Evolutionary conservation across 495 filamentous ascomycete species (phyloP).

Genomic region (Daldinia grandis): DNA sequence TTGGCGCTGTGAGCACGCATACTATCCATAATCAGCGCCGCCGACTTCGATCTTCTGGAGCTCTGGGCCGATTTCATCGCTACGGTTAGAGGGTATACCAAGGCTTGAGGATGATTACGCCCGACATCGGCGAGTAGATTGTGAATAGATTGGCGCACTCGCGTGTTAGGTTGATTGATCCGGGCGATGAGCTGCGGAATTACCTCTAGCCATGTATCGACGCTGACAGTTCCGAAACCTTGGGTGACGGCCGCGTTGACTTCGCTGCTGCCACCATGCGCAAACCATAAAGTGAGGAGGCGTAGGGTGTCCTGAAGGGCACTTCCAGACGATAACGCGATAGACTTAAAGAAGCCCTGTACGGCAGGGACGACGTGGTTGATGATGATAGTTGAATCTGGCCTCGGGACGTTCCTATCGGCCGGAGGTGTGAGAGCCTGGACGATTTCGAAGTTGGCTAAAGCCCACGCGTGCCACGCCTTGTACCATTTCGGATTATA

Average conservation of each 20-base stretch:
- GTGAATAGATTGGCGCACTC: conserved; percentile 88
- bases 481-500: conserved; percentile 97
- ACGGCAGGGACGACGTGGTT: conserved; percentile 95
- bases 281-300: conserved; percentile 94
- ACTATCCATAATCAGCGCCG: conserved; percentile 92
- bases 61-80: conserved; percentile 90
- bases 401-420: conserved; percentile 63
- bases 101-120: conserved; percentile 91
- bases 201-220: conserved; percentile 98
- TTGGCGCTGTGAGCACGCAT: conserved; percentile 96
- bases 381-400: conserved; percentile 71
- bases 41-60: conserved; percentile 81
- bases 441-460: conserved; percentile 98
- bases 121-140: conserved; percentile 90
- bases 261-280: conserved; percentile 85
- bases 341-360: conserved; percentile 93
- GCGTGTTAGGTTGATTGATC: conserved; percentile 91
- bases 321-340: conserved; percentile 86
- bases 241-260: conserved; percentile 88
- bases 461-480: conserved; percentile 98
- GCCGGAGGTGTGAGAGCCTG: conserved; percentile 73
- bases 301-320: conserved; percentile 95
- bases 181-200: conserved; percentile 96
- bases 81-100: conserved; percentile 99
- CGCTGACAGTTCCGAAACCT: conserved; percentile 86